Percentiles rank a stretch among this genome's conserved stretches.
Evolutionary conservation across 176 grass and related monocot species (phyloP).

Genomic region (Carex pumila): DNA sequence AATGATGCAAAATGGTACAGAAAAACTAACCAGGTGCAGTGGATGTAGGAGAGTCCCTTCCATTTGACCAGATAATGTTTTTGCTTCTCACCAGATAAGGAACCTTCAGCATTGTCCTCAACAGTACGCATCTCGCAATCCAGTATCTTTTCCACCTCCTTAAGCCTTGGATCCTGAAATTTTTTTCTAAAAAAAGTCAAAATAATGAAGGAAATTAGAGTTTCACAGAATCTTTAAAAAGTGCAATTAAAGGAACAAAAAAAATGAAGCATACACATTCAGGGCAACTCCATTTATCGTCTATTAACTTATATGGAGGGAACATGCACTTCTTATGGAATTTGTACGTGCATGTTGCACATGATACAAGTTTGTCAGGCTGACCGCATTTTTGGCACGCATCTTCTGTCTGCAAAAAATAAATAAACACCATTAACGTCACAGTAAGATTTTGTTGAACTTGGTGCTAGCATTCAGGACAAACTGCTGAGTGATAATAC

Average conservation of each 20-base stretch:
- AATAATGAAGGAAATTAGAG: slow-evolving; percentile 15
- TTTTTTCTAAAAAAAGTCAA: not conserved
- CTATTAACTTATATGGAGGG: slow-evolving; percentile 52
- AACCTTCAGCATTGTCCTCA: slow-evolving; percentile 43
- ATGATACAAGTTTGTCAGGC: slow-evolving; percentile 62
- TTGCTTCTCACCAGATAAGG: slow-evolving; percentile 43
- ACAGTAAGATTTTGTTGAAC: not conserved
- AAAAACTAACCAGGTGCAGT: slow-evolving; percentile 73
- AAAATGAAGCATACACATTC: slow-evolving; percentile 65
- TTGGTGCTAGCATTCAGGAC: not conserved
- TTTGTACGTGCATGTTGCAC: slow-evolving; percentile 82
- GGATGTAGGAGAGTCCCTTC: slow-evolving; percentile 91
- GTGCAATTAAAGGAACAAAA: not conserved
- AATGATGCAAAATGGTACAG: not conserved
- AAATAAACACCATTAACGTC: slow-evolving; percentile 12
- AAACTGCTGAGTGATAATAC: not conserved
- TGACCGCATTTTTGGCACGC: slow-evolving; percentile 65
- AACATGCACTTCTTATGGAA: slow-evolving; percentile 87
- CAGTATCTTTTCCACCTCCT: slow-evolving; percentile 93
- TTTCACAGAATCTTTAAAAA: not conserved
- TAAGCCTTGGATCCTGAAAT: slow-evolving; percentile 78
- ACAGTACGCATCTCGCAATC: slow-evolving; percentile 51
- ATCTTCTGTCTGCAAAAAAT: slow-evolving; percentile 81
- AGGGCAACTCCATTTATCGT: slow-evolving; percentile 87
- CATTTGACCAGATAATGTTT: slow-evolving; percentile 92